Conservation (phyloP, 2,329 filamentous ascomycete genomes). For the Cytospora schulzeri region DNA sequence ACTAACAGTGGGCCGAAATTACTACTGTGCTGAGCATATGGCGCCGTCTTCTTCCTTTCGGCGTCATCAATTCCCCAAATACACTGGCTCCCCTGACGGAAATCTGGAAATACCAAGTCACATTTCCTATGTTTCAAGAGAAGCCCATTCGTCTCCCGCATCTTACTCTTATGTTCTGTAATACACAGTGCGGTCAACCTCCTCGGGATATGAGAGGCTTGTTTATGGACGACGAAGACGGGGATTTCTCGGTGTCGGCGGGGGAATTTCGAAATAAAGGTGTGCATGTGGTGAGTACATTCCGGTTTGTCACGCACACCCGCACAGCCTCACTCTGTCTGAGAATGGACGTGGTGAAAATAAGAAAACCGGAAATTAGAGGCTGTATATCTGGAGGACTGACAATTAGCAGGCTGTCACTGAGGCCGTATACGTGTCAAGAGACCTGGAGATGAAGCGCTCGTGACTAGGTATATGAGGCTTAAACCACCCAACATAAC, state of each 20-base stretch:
- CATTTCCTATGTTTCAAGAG: neutral
- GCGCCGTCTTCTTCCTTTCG: slow-evolving; percentile 1
- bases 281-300: slow-evolving; percentile 23
- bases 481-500: neutral
- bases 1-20: neutral
- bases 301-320: slow-evolving; percentile 23
- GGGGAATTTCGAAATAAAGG: neutral
- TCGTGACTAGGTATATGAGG: neutral
- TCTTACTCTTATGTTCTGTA: slow-evolving; percentile 3
- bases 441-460: neutral
- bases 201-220: neutral
- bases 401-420: neutral
- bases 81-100: neutral
- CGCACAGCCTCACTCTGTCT: slow-evolving; percentile 27
- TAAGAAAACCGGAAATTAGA: neutral
- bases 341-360: slow-evolving; percentile 13
- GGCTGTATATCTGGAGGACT: slow-evolving; percentile 2
- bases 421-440: neutral
- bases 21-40: neutral
- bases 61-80: neutral
- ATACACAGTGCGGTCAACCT: neutral
- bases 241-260: neutral
- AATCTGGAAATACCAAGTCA: neutral
- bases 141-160: neutral
- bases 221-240: neutral